Base-by-base conservation (phyloP, 2,329 filamentous ascomycete species). In the Hymenoscyphus repandus region DNA sequence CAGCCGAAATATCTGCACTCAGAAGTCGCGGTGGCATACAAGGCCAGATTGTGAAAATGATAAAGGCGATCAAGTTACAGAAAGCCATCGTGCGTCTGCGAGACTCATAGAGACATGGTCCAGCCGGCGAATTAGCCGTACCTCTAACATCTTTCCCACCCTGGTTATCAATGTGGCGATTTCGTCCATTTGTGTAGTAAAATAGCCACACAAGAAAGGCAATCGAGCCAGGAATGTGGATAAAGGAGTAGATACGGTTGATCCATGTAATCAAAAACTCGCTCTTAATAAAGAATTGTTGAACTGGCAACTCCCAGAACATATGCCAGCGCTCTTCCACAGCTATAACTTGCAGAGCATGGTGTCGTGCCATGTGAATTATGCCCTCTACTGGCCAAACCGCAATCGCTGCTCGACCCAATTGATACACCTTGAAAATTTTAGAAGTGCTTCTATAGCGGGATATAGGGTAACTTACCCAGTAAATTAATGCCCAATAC, bases 401-500 rank as follows among this genome's bases (percentile, higher is more conserved):
- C 15, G 34, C 34, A 5, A 5, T 37, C 34, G 34, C 34, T 37
- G 34, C 34, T 13, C 34, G 34, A 3, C 34, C 34, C 12, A 37
- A 17, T 37, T 37, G 34, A 37, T 37, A 37, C 15, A 37, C 34
- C 34, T 34, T 37, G 34, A 37, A 5, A 37, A 37, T 5, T 5
- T 13, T 13, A 37, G 34, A 37, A 17, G 10, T 13, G 12, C 10
- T 37, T 17, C 12, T 3, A 37, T 37, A 9, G 34, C 34, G 12
- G 31, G 12, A 13, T 37, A 13, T 37, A 4, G 34, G 7, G 22
- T 7, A 27, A 64, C 77, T 60, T 75, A 88, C 85, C 84, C 85
- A 89, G 70, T 89, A 89, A 45, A 89, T 83, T 55, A 88, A 69
- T 2, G 82, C 80, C 85, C 85, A 89, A 61, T 89, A 89, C 84